These are phyloP conservation scores for Drechslerella coelobrocha DNA, from an alignment of 2,329 filamentous ascomycete species.

Conservation along the genomic window DNA sequence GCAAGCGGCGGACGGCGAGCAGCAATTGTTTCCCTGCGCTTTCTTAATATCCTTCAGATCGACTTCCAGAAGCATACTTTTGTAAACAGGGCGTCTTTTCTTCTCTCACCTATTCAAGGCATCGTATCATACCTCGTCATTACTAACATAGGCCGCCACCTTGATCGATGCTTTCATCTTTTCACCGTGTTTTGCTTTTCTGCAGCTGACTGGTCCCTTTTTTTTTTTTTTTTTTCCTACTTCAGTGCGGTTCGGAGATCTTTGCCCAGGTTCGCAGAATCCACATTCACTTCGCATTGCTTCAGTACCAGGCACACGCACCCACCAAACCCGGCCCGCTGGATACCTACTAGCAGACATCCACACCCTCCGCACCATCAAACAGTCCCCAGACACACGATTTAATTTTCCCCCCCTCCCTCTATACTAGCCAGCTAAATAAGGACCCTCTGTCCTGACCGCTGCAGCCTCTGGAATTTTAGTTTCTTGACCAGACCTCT, in stretches of 20 bases:
- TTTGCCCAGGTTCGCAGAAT: slow-evolving; percentile 9
- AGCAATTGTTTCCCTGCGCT: slow-evolving; percentile 28
- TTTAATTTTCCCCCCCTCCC: slow-evolving; percentile 22
- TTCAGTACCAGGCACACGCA: slow-evolving; percentile 29
- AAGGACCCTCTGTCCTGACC: slow-evolving; percentile 35
- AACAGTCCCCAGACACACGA: slow-evolving; percentile 41
- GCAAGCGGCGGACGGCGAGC: slow-evolving; percentile 31
- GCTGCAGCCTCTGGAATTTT: slow-evolving; percentile 38
- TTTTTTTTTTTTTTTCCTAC: no score
- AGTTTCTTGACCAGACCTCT: slow-evolving; percentile 38
- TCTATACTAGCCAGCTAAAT: slow-evolving; percentile 25
- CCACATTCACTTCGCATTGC: slow-evolving; percentile 32
- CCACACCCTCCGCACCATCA: slow-evolving; percentile 42
- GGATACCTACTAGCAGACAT: slow-evolving; percentile 20
- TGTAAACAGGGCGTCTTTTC: slow-evolving; percentile 45
- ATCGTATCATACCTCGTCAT: slow-evolving; percentile 6
- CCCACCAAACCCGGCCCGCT: slow-evolving; percentile 32
- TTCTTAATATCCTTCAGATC: slow-evolving; percentile 39
- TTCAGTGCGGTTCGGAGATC: slow-evolving; percentile 25
- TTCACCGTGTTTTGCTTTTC: slow-evolving; percentile 4
- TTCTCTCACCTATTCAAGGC: slow-evolving; percentile 16
- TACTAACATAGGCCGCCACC: slow-evolving; percentile 31
- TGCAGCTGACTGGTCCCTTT: slow-evolving; percentile 3
- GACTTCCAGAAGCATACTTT: slow-evolving; percentile 23
- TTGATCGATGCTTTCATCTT: slow-evolving; percentile 24